These are phyloP conservation scores for Naganishia sp. DNA, from an alignment of 1,284 basidiomycete genomes.

Conservation along the genomic window DNA sequence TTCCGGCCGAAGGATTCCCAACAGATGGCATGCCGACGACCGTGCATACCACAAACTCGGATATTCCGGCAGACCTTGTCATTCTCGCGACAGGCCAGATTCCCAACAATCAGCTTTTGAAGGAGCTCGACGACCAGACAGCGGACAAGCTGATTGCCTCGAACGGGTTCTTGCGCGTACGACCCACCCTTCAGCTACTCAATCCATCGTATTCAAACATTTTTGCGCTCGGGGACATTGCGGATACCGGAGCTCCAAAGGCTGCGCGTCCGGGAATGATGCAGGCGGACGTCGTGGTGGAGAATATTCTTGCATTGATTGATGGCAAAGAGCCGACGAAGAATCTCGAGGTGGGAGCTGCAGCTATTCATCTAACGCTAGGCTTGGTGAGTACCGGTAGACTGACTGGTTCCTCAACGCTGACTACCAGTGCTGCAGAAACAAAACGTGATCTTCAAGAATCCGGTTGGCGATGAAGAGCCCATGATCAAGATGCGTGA, in stretches of 20 bases:
- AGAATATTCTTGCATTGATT: constrained; percentile 46
- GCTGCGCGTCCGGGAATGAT: constrained; percentile 56
- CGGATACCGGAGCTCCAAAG: constrained; percentile 67
- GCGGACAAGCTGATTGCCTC: constrained; percentile 39
- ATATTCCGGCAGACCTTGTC: constrained; percentile 42
- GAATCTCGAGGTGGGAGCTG: constrained; percentile 25
- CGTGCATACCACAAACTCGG: constrained; percentile 47
- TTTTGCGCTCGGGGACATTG: constrained; percentile 69
- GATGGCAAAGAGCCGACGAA: constrained; percentile 21
- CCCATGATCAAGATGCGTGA: constrained; percentile 33
- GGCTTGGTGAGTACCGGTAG: constrained; percentile 34
- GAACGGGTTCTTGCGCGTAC: constrained; percentile 48
- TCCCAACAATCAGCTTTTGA: constrained; percentile 53
- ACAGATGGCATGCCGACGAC: constrained; percentile 41
- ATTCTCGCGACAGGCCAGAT: constrained; percentile 53
- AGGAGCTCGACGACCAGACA: constrained; percentile 35
- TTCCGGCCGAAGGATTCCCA: constrained; percentile 51
- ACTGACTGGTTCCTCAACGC: neutral
- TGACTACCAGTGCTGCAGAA: constrained; percentile 4
- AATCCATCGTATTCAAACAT: constrained; percentile 59
- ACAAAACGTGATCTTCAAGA: constrained; percentile 38
- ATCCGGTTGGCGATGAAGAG: constrained; percentile 32
- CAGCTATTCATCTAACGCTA: constrained; percentile 36
- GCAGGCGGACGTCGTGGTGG: constrained; percentile 45
- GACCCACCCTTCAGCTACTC: constrained; percentile 51